A percentile compares a stretch with the other conserved stretches of the same genome.
These are phyloP conservation scores for Zygosaccharomyces sapae DNA, from an alignment of 1,139 yeast genomes.

Conservation along the genomic window DNA sequence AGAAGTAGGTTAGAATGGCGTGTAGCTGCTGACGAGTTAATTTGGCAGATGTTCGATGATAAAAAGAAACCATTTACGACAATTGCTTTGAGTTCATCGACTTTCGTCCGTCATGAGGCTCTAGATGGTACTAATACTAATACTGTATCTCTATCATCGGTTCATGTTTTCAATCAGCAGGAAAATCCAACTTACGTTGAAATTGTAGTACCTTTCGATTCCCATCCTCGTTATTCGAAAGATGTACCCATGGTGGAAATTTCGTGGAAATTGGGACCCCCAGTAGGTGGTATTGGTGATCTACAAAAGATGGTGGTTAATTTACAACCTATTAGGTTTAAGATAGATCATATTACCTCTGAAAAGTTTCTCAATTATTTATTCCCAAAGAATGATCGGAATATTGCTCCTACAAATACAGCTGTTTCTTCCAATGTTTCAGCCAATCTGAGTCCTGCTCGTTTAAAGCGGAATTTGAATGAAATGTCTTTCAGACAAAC, in stretches of 20 bases:
- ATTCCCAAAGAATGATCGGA: constrained; percentile 46
- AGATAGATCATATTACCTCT: constrained; percentile 67
- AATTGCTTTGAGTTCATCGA: constrained; percentile 60
- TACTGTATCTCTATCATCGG: constrained; percentile 51
- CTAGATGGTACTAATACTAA: constrained; percentile 61
- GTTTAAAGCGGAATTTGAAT: neutral
- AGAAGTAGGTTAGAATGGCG: constrained; percentile 48
- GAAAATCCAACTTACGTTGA: constrained; percentile 62
- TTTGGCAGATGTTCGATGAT: constrained; percentile 64
- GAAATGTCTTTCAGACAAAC: constrained; percentile 6
- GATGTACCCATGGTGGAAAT: constrained; percentile 45
- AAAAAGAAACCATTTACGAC: constrained; percentile 61
- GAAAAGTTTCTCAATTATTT: constrained; percentile 58
- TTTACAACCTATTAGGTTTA: constrained; percentile 65
- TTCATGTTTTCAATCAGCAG: constrained; percentile 68
- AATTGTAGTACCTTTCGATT: constrained; percentile 51
- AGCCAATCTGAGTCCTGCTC: neutral
- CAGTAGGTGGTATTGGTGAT: constrained; percentile 83
- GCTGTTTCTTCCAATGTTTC: neutral
- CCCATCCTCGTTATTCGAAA: constrained; percentile 21
- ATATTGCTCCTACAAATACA: neutral
- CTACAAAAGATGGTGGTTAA: constrained; percentile 48
- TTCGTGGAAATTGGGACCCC: constrained; percentile 69
- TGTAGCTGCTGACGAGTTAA: constrained; percentile 63
- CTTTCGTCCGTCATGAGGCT: constrained; percentile 54